Base-by-base conservation (phyloP, 225 moss, liverwort and hornwort genomes). In the Anthoceros angustus region DNA sequence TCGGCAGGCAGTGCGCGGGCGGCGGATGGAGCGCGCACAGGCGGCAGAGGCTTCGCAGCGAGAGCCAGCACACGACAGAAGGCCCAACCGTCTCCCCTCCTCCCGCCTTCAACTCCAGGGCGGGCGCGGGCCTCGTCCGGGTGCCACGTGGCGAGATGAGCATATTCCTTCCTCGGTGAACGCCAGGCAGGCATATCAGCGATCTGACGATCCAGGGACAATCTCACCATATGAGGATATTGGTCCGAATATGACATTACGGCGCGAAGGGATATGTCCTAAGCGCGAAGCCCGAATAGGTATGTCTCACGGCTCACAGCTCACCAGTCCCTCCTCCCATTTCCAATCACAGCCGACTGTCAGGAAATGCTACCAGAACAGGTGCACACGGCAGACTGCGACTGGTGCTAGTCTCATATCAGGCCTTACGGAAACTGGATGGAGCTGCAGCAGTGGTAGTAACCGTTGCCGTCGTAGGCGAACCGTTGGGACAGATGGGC, bases 401-500 rank as follows among this genome's bases (percentile, higher is more conserved):
- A 55, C 12, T 55, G 23, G 55, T 55, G 55, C 55, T 18, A 12
- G 32, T 32, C 32, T 18, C n/a, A 3, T 20, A 55, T 15, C 8
- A 7, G n/a, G n/a, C n/a, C n/a, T 12, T 18, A 74, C 65, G 86
- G 71, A 64, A 90, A 78, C 0, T 75, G 79, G 68, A 91, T 86
- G 66, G 80, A 72, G 39, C 40, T 63, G 41, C 88, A 85, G 72
- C 91, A 84, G 63, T 84, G 88, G 66, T 95, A 95, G 50, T 98
- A 98, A 69, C 86, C 91, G 63, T 76, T 80, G 25, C 69, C 63
- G 64, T 78, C 88, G 40, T 88, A 86, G 38, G 77, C 79, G 70
- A 86, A 86, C 49, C 86, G 79, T 66, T 98, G 71, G 0, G 91
- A 98, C 7, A 98, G 74, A 69, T 98, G 91, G n/a, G 72, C 88